Percentiles rank a stretch among this genome's conserved stretches.
Evolutionary conservation across 495 filamentous ascomycete genomes (phyloP).

Genomic region (Lasiosphaeria ovina): DNA sequence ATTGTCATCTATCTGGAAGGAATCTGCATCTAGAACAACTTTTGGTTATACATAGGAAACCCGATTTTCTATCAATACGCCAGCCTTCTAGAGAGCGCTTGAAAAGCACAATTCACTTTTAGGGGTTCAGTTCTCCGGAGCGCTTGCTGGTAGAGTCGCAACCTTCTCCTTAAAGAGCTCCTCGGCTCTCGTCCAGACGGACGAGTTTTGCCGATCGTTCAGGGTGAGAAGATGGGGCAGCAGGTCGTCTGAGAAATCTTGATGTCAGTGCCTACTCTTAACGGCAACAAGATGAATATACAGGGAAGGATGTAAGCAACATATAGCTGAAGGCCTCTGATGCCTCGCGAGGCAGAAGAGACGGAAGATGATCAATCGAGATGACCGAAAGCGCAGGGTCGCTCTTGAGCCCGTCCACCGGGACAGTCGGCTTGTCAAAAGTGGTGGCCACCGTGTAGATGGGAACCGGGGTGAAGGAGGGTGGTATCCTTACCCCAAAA

Average conservation of each 20-base stretch:
- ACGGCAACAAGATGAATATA: background rate
- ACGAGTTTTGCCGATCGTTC: slow-evolving; percentile 66
- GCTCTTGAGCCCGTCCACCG: slow-evolving; percentile 56
- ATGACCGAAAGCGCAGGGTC: slow-evolving; percentile 71
- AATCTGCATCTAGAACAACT: no score
- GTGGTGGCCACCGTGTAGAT: slow-evolving; percentile 81
- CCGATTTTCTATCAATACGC: slow-evolving; percentile 1
- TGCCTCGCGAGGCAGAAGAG: slow-evolving; percentile 80
- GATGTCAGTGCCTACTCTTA: background rate
- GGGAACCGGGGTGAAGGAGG: slow-evolving; percentile 59
- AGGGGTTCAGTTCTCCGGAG: slow-evolving; percentile 32
- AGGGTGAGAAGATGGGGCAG: slow-evolving; percentile 76
- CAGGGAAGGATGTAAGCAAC: slow-evolving; percentile 5
- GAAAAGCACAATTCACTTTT: background rate
- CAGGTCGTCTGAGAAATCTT: slow-evolving; percentile 49
- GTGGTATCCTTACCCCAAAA: slow-evolving; percentile 55
- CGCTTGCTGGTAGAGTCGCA: slow-evolving; percentile 60
- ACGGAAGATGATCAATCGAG: slow-evolving; percentile 88
- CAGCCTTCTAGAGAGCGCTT: background rate
- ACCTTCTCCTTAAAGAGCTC: slow-evolving; percentile 85
- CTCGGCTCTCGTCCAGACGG: slow-evolving; percentile 82
- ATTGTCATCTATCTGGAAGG: no score
- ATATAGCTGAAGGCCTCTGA: slow-evolving; percentile 73
- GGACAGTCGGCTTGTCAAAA: slow-evolving; percentile 79
- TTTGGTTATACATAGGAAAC: background rate